Evolutionary conservation across 495 filamentous ascomycete species (phyloP).

Genomic region (Viridothelium virens): DNA sequence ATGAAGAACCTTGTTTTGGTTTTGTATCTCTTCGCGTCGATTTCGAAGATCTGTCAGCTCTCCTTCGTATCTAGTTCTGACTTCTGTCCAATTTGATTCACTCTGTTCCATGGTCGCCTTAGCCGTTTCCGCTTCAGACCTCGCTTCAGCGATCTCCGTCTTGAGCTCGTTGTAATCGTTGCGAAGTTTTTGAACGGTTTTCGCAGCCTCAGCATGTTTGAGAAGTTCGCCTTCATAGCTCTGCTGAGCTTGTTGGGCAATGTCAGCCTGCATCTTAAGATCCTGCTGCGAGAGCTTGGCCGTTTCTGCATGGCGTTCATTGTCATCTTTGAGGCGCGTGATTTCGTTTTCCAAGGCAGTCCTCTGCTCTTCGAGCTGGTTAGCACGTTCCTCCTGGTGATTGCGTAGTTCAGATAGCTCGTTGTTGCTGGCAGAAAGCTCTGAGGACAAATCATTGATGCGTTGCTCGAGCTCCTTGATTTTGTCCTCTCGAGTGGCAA

Average conservation of each 20-base stretch:
- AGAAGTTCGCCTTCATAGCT: conserved; percentile 91
- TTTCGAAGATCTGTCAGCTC: conserved; percentile 71
- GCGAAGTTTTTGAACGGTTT: conserved; percentile 67
- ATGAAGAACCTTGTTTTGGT: conserved; percentile 82
- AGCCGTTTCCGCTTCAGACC: conserved; percentile 72
- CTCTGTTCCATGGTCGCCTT: conserved; percentile 67
- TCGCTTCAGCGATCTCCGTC: conserved; percentile 60
- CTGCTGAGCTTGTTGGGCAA: conserved; percentile 84
- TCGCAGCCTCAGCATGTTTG: conserved; percentile 89
- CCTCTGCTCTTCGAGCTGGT: conserved; percentile 73
- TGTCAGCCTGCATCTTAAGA: conserved; percentile 83
- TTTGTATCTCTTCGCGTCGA: conserved; percentile 68
- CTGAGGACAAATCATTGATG: conserved; percentile 69
- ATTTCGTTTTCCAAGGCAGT: conserved; percentile 64
- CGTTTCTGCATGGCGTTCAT: conserved; percentile 65
- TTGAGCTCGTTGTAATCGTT: conserved; percentile 73
- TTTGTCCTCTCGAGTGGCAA: conserved; percentile 64
- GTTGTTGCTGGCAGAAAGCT: conserved; percentile 68
- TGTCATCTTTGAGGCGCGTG: conserved; percentile 74
- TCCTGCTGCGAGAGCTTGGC: conserved; percentile 82
- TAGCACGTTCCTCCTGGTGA: conserved; percentile 63
- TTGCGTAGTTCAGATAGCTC: conserved; percentile 72
- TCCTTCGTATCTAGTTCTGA: conserved; percentile 67
- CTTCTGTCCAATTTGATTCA: conserved; percentile 80
- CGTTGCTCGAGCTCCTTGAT: conserved; percentile 74